Conservation (phyloP, 75 land plant genomes). For the Isoetes taiwanensis region DNA sequence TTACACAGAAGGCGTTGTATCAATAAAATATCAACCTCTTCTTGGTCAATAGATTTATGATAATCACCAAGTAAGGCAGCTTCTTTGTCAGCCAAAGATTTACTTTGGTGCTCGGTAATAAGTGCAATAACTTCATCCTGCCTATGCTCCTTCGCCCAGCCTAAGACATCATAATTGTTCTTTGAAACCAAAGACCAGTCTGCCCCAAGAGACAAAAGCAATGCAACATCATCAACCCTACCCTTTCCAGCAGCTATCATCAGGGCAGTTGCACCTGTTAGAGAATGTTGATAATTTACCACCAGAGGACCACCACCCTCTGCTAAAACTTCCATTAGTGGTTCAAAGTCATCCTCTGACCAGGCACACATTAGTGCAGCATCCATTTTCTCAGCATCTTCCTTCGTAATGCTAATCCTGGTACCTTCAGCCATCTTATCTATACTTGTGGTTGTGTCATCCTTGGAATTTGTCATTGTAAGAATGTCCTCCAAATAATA, state of each 20-base stretch:
- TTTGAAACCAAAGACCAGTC: slow-evolving; percentile 38
- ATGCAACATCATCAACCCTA: slow-evolving; percentile 58
- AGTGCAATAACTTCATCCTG: slow-evolving; percentile 48
- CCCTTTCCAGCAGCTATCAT: slow-evolving; percentile 96
- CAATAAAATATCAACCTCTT: slow-evolving; percentile 53
- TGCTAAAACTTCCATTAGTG: slow-evolving; percentile 47
- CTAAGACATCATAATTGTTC: slow-evolving; percentile 59
- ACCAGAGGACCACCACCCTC: slow-evolving; percentile 27
- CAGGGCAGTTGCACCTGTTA: slow-evolving; percentile 61
- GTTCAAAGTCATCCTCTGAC: slow-evolving; percentile 70
- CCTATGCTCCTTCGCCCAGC: slow-evolving; percentile 43
- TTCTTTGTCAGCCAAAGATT: slow-evolving; percentile 26
- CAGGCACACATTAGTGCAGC: slow-evolving; percentile 70
- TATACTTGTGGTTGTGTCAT: too few relatives aligned
- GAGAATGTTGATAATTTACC: slow-evolving; percentile 68
- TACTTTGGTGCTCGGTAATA: slow-evolving; percentile 31
- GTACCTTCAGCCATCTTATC: too few relatives aligned
- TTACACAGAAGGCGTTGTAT: slow-evolving; percentile 54
- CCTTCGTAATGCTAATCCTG: slow-evolving; percentile 36
- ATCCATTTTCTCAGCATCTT: slow-evolving; percentile 50
- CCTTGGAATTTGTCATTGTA: slow-evolving; percentile 16
- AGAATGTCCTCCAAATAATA: slow-evolving; percentile 92
- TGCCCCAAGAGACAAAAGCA: slow-evolving; percentile 66
- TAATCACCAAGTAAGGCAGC: slow-evolving; percentile 49
- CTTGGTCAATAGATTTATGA: slow-evolving; percentile 44